phyloP scores from a whole-genome alignment of 2,329 filamentous ascomycete genomes.

The Colletotrichum camelliae region DNA sequence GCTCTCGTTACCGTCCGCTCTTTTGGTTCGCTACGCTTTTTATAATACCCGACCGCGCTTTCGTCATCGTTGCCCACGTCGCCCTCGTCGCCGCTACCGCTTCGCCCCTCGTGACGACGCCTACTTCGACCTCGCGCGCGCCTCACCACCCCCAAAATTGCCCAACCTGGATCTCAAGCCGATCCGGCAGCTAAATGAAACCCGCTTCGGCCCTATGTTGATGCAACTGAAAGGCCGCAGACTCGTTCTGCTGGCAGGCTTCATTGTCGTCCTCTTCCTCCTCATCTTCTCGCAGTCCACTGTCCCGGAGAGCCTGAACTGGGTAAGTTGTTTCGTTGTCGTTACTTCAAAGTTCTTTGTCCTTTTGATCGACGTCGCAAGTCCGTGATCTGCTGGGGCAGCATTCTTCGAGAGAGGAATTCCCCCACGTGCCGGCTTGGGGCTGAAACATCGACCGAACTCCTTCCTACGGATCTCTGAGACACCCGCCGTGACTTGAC shows the following conservation, averaged over 20 bases:
- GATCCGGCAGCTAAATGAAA: constrained; percentile 18
- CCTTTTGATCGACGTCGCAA: constrained; percentile 1
- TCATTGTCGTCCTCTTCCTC: constrained; percentile 1
- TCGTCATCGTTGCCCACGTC: neutral
- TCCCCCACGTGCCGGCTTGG: constrained; percentile 1
- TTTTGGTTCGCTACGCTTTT: constrained; percentile 3
- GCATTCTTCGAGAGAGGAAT: neutral
- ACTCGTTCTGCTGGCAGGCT: constrained; percentile 11
- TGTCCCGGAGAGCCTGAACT: constrained; percentile 13
- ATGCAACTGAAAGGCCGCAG: constrained; percentile 21
- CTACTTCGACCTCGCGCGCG: neutral
- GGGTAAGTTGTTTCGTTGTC: constrained; percentile 15
- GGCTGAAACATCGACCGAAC: constrained; percentile 17
- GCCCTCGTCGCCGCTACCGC: neutral
- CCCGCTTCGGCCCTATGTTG: constrained; percentile 13
- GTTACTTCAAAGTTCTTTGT: neutral
- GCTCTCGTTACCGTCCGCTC: neutral
- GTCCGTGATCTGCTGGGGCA: neutral
- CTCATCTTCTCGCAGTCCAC: constrained; percentile 20
- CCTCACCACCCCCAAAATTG: neutral
- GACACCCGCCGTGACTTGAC: neutral
- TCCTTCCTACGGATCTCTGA: neutral
- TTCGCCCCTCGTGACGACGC: neutral
- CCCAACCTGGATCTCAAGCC: constrained; percentile 16
- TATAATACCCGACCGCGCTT: constrained; percentile 4